Evolutionary conservation across 306 rosid genomes (phyloP).

Genomic region (Hippophae tibetana): DNA sequence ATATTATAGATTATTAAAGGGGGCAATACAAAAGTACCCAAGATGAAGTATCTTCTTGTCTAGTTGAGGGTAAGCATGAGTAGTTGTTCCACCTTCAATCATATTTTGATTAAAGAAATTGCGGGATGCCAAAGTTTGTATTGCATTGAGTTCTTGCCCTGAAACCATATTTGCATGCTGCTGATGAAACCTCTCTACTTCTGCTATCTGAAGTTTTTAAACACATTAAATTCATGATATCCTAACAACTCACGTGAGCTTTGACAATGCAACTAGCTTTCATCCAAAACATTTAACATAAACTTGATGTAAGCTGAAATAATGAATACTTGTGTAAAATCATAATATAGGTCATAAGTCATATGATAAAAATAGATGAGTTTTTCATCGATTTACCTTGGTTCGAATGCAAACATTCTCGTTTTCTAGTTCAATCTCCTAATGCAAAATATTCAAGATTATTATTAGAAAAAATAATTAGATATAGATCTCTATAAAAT

Average conservation of each 20-base stretch:
- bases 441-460: neutral
- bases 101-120: conserved; percentile 59
- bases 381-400: conserved; percentile 37
- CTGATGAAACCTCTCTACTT: conserved; percentile 65
- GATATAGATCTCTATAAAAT: neutral
- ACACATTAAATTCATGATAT: neutral
- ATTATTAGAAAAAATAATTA: neutral
- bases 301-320: no score
- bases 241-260: no score
- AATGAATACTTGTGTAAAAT: no score
- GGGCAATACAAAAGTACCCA: conserved; percentile 26
- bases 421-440: conserved; percentile 83
- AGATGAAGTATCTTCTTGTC: conserved; percentile 88
- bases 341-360: no score
- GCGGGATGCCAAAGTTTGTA: conserved; percentile 71
- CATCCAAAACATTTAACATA: no score
- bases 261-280: no score
- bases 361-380: no score
- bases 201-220: conserved; percentile 44
- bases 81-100: conserved; percentile 33
- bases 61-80: conserved; percentile 45
- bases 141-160: conserved; percentile 60
- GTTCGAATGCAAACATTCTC: conserved; percentile 74
- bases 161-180: conserved; percentile 53
- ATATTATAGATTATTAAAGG: neutral